Percentiles rank a stretch among this genome's conserved stretches.
These are phyloP conservation scores for Gardenia jasminoides DNA, from an alignment of 257 asterid genomes.

Conservation along the genomic window DNA sequence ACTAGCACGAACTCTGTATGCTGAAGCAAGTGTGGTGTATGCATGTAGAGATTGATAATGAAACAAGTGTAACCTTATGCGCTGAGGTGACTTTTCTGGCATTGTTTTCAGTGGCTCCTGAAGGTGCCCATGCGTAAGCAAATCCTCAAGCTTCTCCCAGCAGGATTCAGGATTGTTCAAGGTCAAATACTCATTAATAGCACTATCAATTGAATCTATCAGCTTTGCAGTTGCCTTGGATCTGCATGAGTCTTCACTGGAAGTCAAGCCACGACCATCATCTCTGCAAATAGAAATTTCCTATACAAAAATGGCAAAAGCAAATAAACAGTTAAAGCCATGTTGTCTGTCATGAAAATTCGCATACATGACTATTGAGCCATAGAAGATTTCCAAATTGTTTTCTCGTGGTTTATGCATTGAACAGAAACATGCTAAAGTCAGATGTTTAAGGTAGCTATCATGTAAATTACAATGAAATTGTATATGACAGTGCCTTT, in stretches of 20 bases:
- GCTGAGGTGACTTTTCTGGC: constrained; percentile 19
- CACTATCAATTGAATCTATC: constrained; percentile 33
- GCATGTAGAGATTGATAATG: constrained; percentile 51
- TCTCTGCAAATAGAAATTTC: constrained; percentile 22
- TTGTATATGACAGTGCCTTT: neutral
- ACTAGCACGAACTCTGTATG: constrained; percentile 44
- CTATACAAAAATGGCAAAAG: constrained; percentile 24
- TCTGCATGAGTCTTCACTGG: constrained; percentile 11
- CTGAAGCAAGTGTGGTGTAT: constrained; percentile 57
- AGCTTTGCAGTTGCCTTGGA: constrained; percentile 27
- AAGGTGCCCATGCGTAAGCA: constrained; percentile 38
- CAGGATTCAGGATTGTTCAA: constrained; percentile 38
- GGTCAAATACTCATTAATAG: constrained; percentile 47
- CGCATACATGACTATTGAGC: no score
- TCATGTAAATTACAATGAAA: neutral
- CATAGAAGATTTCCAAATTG: neutral
- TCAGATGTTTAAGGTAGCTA: neutral
- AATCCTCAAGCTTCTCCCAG: constrained; percentile 57
- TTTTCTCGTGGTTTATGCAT: neutral
- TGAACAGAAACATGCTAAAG: neutral
- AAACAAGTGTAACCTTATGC: constrained; percentile 39
- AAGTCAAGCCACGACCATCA: neutral
- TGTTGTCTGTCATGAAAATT: neutral
- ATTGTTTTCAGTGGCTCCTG: neutral
- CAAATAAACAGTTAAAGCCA: neutral